phyloP scores from a whole-genome alignment of 2,329 filamentous ascomycete species.

The Apiospora hydei region DNA sequence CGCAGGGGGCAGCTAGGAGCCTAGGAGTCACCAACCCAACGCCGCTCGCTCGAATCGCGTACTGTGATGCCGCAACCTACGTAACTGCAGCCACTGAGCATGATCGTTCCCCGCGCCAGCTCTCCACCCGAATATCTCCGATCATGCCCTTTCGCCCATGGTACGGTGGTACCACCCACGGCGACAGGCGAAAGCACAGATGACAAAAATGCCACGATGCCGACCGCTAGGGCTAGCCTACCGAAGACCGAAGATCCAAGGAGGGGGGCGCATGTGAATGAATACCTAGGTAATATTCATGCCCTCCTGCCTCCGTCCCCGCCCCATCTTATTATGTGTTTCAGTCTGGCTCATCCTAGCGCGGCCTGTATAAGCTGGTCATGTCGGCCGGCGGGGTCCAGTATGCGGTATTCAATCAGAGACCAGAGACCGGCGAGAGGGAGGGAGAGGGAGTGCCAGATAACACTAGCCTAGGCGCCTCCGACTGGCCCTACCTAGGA shows the following conservation, averaged over 20 bases:
- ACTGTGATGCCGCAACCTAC: slow-evolving; percentile 8
- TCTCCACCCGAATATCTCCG: slow-evolving; percentile 21
- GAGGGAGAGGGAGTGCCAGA: not conserved
- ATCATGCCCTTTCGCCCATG: slow-evolving; percentile 14
- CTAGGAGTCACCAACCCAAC: not conserved
- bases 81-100: not conserved
- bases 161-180: not conserved
- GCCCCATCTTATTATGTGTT: not conserved
- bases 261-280: not conserved
- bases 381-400: not conserved
- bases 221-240: not conserved
- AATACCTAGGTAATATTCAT: too few relatives aligned
- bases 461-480: not conserved
- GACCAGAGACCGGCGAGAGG: not conserved
- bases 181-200: not conserved
- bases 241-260: not conserved
- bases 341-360: not conserved
- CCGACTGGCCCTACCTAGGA: not conserved
- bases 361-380: not conserved
- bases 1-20: not conserved
- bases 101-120: slow-evolving; percentile 9
- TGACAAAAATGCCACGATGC: not conserved
- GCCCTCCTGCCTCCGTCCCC: slow-evolving; percentile 2
- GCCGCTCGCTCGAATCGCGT: not conserved
- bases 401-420: not conserved